Conservation (phyloP, 2,329 filamentous ascomycete species). For the Alternaria panax region DNA sequence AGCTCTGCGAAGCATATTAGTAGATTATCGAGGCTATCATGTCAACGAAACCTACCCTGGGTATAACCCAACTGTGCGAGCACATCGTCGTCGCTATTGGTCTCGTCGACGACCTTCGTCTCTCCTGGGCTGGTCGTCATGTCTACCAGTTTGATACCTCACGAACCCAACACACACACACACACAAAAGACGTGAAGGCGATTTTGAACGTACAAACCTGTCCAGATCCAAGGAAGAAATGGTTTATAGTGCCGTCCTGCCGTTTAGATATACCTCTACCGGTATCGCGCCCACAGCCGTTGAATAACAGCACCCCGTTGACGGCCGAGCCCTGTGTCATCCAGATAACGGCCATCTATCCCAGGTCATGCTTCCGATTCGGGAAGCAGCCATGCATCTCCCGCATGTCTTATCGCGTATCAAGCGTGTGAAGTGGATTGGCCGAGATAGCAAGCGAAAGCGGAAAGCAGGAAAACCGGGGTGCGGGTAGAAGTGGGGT, state of each 20-base stretch:
- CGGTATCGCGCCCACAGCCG: slow-evolving; percentile 8
- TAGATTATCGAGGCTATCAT: not conserved
- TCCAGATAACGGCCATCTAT: slow-evolving; percentile 18
- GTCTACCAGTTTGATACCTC: not conserved
- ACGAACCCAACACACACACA: not conserved
- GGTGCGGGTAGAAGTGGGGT: slow-evolving; percentile 20
- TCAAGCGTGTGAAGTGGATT: slow-evolving; percentile 19
- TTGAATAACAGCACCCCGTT: not conserved
- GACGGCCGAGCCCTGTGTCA: slow-evolving; percentile 1
- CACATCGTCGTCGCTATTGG: slow-evolving; percentile 48
- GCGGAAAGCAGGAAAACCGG: not conserved
- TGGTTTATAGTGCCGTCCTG: not conserved
- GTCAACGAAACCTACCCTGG: slow-evolving; percentile 35
- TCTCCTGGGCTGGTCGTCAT: slow-evolving; percentile 25
- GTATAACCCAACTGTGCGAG: slow-evolving; percentile 53
- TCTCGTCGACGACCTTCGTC: slow-evolving; percentile 35
- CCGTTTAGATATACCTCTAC: slow-evolving; percentile 9
- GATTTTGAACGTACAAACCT: not conserved
- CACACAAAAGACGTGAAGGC: not conserved
- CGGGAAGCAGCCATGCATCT: slow-evolving; percentile 9
- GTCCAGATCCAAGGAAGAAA: not conserved
- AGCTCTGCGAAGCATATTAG: slow-evolving; percentile 54
- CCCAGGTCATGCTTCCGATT: slow-evolving; percentile 4
- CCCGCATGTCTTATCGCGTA: slow-evolving; percentile 33
- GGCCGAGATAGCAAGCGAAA: slow-evolving; percentile 29